phyloP scores from a whole-genome alignment of 805 yeast genomes.

The Nakazawaea molendinolei region DNA sequence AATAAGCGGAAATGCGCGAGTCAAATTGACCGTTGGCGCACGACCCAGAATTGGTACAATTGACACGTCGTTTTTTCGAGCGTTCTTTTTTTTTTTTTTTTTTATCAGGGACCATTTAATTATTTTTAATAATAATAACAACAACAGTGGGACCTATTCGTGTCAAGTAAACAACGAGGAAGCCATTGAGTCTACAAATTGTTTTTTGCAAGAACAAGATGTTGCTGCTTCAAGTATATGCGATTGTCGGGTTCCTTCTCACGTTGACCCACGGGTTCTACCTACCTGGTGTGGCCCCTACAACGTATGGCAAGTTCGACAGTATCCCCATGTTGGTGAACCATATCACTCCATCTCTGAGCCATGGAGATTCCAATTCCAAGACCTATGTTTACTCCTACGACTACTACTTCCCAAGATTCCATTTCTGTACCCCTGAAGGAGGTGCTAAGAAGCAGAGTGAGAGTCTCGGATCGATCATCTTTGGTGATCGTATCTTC shows the following conservation, averaged over 20 bases:
- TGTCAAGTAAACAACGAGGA: too few species aligned
- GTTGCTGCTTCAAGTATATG: neutral
- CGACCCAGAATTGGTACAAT: too few species aligned
- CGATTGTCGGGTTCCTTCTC: conserved; percentile 14
- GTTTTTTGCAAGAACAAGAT: too few species aligned
- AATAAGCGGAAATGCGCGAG: too few species aligned
- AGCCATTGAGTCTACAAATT: too few species aligned
- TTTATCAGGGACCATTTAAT: too few species aligned
- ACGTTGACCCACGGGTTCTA: conserved; percentile 54
- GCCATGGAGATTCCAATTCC: conserved; percentile 32
- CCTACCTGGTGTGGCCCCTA: conserved; percentile 94
- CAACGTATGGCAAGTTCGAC: conserved; percentile 73
- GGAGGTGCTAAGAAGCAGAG: conserved; percentile 65
- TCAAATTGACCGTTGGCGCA: too few species aligned
- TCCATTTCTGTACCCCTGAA: conserved; percentile 78
- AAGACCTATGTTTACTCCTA: conserved; percentile 63
- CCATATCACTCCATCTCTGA: conserved; percentile 76
- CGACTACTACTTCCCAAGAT: conserved; percentile 76
- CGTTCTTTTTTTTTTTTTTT: too few species aligned
- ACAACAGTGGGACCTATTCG: too few species aligned
- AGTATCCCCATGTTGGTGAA: conserved; percentile 75
- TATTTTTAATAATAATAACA: too few species aligned
- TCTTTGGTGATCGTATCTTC: conserved; percentile 93
- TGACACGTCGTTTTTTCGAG: too few species aligned
- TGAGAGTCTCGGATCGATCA: conserved; percentile 86